Evolutionary conservation across 306 rosid genomes (phyloP), one percentile per base, ranked within the genome.

Genomic region (Echinosophora koreensis): DNA sequence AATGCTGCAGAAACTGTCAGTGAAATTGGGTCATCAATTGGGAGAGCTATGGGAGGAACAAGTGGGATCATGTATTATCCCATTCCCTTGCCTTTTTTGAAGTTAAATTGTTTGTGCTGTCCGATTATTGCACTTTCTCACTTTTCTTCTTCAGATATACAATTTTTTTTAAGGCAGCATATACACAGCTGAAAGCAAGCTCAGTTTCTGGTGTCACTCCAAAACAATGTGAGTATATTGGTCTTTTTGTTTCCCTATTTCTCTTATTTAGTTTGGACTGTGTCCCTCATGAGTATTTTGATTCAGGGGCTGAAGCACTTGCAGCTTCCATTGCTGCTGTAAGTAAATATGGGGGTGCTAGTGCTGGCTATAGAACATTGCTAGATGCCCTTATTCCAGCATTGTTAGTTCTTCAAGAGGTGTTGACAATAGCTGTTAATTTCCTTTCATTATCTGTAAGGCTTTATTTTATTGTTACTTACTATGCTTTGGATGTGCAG

Each of bases 301-400:
- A 80, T 82, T 79, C 83, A 94, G 98, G 97, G 97, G 89, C 90
- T 30, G 89, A 91, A 69, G 99, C 96, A 58, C 90, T 95, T 69
- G 88, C 84, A 49, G 88, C 90, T 76, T 88, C 91, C 72, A 89
- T 95, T 77, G 89, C 95, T 80, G 96, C 99, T 37, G 88, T 95
- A 52, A 88, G 92, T 80, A 95, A 91, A 79, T 95, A 95, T 79
- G 97, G 99, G 17, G 97, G 97, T 32, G 99, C 99, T 64, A 84
- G 84, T 79, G 97, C 92, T 83, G 99, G 99, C 79, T 88, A 85
- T 70, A 94, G 99, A 75, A 95, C 99, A 71, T 64, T 95, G 88
- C 86, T 95, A 73, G 99, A 95, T 73, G 93, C 99, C 68, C 92
- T 95, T 46, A 89, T 95, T 80, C 98, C 99, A 18, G 99, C 99